Evolutionary conservation across 2,329 filamentous ascomycete species (phyloP).

Genomic region (Lasiodiplodia theobromae): DNA sequence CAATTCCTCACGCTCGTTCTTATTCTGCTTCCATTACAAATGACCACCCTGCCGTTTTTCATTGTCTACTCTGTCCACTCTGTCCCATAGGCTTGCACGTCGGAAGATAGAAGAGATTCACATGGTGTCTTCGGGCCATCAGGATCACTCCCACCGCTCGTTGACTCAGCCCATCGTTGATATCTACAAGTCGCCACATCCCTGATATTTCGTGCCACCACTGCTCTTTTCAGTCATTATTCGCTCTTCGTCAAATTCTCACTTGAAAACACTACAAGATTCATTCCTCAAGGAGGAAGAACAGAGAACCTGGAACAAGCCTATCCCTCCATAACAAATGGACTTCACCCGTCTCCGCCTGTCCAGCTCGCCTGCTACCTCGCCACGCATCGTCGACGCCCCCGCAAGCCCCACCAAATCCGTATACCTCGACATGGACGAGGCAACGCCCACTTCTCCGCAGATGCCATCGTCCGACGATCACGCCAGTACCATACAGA

Average conservation of each 20-base stretch:
- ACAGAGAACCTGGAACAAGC: not conserved
- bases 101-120: not conserved
- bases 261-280: not conserved
- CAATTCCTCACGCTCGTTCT: not conserved
- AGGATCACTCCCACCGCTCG: not conserved
- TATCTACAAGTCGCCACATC: not conserved
- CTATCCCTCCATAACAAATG: not conserved
- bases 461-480: conserved; percentile 15
- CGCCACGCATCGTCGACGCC: conserved; percentile 41
- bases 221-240: not conserved
- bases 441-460: conserved; percentile 6
- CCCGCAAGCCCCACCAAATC: conserved; percentile 44
- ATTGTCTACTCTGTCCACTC: not conserved
- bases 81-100: not conserved
- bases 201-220: not conserved
- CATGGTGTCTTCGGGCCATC: not conserved
- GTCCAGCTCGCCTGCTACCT: conserved; percentile 32
- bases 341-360: conserved; percentile 28
- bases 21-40: conserved; percentile 1
- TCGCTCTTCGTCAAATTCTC: not conserved
- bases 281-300: not conserved
- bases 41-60: not conserved
- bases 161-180: conserved; percentile 3
- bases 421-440: conserved; percentile 43
- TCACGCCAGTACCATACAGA: conserved; percentile 34